Evolutionary conservation across 352 stramenopile species (phyloP), one percentile per base, ranked within the genome.

Genomic region (Elongisporangium prolatum): DNA sequence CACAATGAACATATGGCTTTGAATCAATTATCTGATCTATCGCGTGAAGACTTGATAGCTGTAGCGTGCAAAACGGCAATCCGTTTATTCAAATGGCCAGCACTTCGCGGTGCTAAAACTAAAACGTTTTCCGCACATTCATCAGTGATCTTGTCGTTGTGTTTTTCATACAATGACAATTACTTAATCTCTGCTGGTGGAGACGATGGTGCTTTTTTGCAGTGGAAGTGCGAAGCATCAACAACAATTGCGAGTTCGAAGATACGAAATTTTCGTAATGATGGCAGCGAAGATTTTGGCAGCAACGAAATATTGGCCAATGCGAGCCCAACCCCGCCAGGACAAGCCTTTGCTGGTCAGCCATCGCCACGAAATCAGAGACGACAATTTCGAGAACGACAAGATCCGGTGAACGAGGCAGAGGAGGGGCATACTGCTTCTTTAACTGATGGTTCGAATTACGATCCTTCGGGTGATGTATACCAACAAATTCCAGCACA

Each of bases 171-270:
- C 48, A 73, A 84, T 16, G 60, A 84, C 44, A 48, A 54, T 7
- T 82, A 74, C 53, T 54, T 89, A 2, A n/a, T 89, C 21, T 79
- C 78, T 17, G 66, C 75, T 10, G 80, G 77, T 44, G 80, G 80
- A 1, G 72, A 84, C 14, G 81, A 91, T 52, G 68, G 67, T 17
- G 75, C 81, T 11, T 55, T 91, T 18, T 70, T 89, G 20, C 78
- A 91, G 54, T 88, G 78, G 78, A 72, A 64, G 51, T 25, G 48
- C 34, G 52, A 34, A 34, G 17, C 9, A 34, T 22, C 52, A 57
- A 51, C 21, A 18, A 52, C 49, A 1, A 44, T 57, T 3, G 49
- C 57, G 9, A 50, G 49, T 3, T 55, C 54, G 38, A 66, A 62
- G 16, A 16, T 50, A 34, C 60, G 28, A 21, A 55, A 66, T 13